These are phyloP conservation scores for Henckelia pumila DNA, from an alignment of 257 asterid genomes.

Conservation along the genomic window DNA sequence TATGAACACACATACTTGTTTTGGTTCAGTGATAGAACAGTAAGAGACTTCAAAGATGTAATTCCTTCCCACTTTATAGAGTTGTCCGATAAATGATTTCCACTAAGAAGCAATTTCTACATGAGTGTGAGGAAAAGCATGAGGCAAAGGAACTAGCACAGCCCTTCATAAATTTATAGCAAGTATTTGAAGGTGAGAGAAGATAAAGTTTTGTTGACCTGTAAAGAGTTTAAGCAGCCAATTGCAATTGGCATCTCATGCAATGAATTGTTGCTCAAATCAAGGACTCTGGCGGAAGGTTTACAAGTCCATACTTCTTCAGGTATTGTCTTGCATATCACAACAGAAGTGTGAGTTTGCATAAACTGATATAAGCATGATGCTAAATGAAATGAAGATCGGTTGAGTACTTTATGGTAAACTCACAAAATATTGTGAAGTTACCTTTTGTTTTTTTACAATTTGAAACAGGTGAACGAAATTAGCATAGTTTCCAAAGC, in stretches of 20 bases:
- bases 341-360: constrained; percentile 31
- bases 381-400: neutral
- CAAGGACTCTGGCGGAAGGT: constrained; percentile 62
- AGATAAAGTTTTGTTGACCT: constrained; percentile 42
- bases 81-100: constrained; percentile 51
- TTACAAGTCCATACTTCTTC: constrained; percentile 75
- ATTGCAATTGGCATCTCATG: constrained; percentile 58
- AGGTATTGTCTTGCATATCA: constrained; percentile 63
- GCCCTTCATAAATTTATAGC: constrained; percentile 8
- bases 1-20: constrained; percentile 50
- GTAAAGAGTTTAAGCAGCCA: constrained; percentile 46
- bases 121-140: constrained; percentile 25
- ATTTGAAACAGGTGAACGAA: neutral
- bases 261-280: constrained; percentile 61
- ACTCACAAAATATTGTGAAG: neutral
- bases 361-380: neutral
- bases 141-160: constrained; percentile 20
- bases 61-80: constrained; percentile 77
- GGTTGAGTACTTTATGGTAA: neutral
- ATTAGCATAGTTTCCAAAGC: neutral
- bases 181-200: constrained; percentile 17
- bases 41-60: constrained; percentile 59
- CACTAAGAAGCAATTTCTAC: constrained; percentile 66
- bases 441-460: neutral
- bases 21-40: constrained; percentile 52